Evolutionary conservation across 2,329 filamentous ascomycete genomes (phyloP), one percentile per base, ranked within the genome.

Genomic region (Hypoxylon sp.): DNA sequence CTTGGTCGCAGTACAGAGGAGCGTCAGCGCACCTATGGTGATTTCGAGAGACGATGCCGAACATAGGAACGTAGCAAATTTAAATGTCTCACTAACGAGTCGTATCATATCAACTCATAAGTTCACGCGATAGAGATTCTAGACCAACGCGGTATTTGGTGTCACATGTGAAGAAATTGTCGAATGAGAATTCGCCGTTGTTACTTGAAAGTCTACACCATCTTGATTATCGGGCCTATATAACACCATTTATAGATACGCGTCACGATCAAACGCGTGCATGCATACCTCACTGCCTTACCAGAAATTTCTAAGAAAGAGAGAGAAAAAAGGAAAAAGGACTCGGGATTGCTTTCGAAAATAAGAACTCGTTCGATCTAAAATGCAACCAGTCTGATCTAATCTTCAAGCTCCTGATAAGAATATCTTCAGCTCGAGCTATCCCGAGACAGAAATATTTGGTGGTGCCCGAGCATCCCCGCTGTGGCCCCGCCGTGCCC

Each of bases 341-440:
- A n/a, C n/a, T n/a, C n/a, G n/a, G n/a, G n/a, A n/a, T n/a, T n/a
- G n/a, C n/a, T n/a, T n/a, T n/a, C n/a, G n/a, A n/a, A n/a, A n/a
- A n/a, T n/a, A n/a, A n/a, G n/a, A n/a, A n/a, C n/a, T n/a, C n/a
- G n/a, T n/a, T n/a, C n/a, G n/a, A n/a, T n/a, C n/a, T n/a, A n/a
- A n/a, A n/a, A n/a, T n/a, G n/a, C n/a, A n/a, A n/a, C n/a, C n/a
- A n/a, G n/a, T n/a, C n/a, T n/a, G n/a, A n/a, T n/a, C n/a, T n/a
- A n/a, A n/a, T n/a, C n/a, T n/a, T n/a, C n/a, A n/a, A n/a, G n/a
- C n/a, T n/a, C n/a, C n/a, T n/a, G n/a, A n/a, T 56, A 18, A 21
- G 26, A 45, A 33, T 31, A 55, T 48, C 43, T 57, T 60, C 52
- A 58, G 58, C 58, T 54, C 51, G 49, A 55, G 54, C n/a, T n/a